Base-by-base conservation (phyloP, 192 early-diverging fungal genomes). In the Backusella sp. region DNA sequence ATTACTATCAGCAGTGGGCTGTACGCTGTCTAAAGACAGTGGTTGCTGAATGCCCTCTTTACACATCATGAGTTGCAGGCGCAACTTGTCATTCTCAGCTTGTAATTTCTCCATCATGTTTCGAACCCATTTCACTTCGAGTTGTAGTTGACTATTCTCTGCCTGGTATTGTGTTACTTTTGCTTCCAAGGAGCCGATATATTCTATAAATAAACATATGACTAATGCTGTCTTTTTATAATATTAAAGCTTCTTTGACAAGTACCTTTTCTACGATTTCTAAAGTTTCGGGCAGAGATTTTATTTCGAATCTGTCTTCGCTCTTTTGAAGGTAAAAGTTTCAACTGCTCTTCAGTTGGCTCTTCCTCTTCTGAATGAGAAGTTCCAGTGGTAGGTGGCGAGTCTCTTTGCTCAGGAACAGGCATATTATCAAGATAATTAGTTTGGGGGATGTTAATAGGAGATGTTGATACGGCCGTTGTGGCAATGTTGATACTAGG, bases 281-380 rank as follows among this genome's bases (percentile, higher is more conserved):
- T 87, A 81, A 96, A 96, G 82, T 94, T 94, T 77, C 94, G 85
- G 23, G 94, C 94, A 23, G 91, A 93, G 39, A 96, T 90, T 78
- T 96, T 96, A 85, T 96, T 96, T 68, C 94, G 86, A 80, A 95
- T 81, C 84, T 94, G 93, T 28, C 94, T 87, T 37, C 93, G 86
- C 81, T 96, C 92, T 80, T 92, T 94, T 19, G 91, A 87, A 12
- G 89, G 82, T 82, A 95, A 83, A 23, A 83, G 84, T 52, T 90
- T 91, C 69, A 90, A 75, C 73, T 93, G 90, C 42, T 46, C 66
- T 34, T 73, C 66, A 26, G 72, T 73, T 5, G 77, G 66, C 44
- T 78, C 77, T 39, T 73, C 77, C 21, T 78, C 77, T 41, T 62
- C 56, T 59, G 49, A 65, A 34, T 37, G 36, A 62, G 72, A 73